A percentile compares a stretch with the other conserved stretches of the same genome.
Evolutionary conservation across 345 rosid species (phyloP).

Genomic region (Erucastrum elatum): DNA sequence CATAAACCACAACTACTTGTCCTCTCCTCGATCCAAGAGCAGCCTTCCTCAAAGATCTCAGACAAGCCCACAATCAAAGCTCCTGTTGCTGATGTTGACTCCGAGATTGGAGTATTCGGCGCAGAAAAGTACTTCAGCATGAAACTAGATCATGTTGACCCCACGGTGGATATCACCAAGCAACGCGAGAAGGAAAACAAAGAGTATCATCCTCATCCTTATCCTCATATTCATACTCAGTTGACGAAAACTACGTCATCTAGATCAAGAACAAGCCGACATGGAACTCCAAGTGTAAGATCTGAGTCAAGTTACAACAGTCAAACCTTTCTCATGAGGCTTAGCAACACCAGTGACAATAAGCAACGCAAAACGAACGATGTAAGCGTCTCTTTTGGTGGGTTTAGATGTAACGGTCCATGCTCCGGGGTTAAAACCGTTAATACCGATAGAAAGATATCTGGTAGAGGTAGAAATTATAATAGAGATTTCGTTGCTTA

Average conservation of each 20-base stretch:
- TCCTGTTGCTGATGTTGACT: slow-evolving; percentile 40
- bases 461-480: slow-evolving; percentile 17
- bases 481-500: slow-evolving; percentile 29
- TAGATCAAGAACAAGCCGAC: slow-evolving; percentile 39
- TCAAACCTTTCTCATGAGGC: slow-evolving; percentile 52
- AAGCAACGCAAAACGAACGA: slow-evolving; percentile 41
- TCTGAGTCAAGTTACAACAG: slow-evolving; percentile 79
- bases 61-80: slow-evolving; percentile 24
- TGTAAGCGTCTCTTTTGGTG: slow-evolving; percentile 51
- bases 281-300: slow-evolving; percentile 53
- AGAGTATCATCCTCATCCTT: background rate
- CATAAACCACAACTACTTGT: slow-evolving; percentile 34
- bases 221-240: slow-evolving; percentile 27
- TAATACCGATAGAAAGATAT: slow-evolving; percentile 44
- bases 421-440: slow-evolving; percentile 61
- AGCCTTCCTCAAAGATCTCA: slow-evolving; percentile 27
- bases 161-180: slow-evolving; percentile 31
- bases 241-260: slow-evolving; percentile 51
- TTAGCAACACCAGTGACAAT: slow-evolving; percentile 42
- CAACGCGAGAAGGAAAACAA: slow-evolving; percentile 30
- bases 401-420: slow-evolving; percentile 61
- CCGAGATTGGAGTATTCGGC: slow-evolving; percentile 76
- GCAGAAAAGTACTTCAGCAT: slow-evolving; percentile 89
- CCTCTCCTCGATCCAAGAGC: slow-evolving; percentile 37
- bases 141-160: slow-evolving; percentile 46